A percentile compares a stretch with the other conserved stretches of the same genome.
phyloP scores from a whole-genome alignment of 345 rosid genomes.

The Eutrema japonicum region DNA sequence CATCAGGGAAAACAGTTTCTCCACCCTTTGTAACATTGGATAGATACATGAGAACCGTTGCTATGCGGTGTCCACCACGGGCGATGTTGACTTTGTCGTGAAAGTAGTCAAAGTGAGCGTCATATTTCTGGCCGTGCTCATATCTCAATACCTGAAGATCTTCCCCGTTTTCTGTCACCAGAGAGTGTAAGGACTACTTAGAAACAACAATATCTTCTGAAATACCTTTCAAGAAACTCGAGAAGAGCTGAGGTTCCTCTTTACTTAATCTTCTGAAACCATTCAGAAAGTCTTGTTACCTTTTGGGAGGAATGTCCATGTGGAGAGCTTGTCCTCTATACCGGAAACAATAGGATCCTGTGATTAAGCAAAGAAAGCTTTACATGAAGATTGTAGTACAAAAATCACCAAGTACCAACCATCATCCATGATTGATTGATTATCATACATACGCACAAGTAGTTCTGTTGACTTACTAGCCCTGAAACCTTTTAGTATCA shows the following conservation, averaged over 20 bases:
- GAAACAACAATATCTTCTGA: slow-evolving; percentile 13
- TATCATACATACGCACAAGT: neutral
- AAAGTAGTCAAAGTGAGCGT: slow-evolving; percentile 89
- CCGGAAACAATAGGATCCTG: slow-evolving; percentile 92
- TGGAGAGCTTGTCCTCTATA: slow-evolving; percentile 87
- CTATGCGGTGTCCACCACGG: slow-evolving; percentile 92
- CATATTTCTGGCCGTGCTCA: slow-evolving; percentile 91
- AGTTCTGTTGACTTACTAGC: slow-evolving; percentile 6
- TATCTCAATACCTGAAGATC: slow-evolving; percentile 90
- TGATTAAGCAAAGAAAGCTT: slow-evolving; percentile 26
- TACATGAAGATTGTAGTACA: slow-evolving; percentile 5
- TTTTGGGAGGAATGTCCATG: slow-evolving; percentile 98
- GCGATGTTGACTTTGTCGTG: slow-evolving; percentile 86
- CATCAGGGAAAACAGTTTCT: slow-evolving; percentile 89
- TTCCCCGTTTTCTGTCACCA: slow-evolving; percentile 82
- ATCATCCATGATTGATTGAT: slow-evolving; percentile 2
- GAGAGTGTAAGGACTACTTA: slow-evolving; percentile 5
- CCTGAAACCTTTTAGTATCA: slow-evolving; percentile 1
- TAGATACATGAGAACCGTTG: slow-evolving; percentile 93
- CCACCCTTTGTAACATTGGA: slow-evolving; percentile 89
- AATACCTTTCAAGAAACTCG: neutral
- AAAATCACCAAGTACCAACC: neutral
- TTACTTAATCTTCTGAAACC: neutral
- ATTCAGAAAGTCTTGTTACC: slow-evolving; percentile 48
- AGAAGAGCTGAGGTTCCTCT: slow-evolving; percentile 8